Evolutionary conservation across 2,329 filamentous ascomycete species (phyloP).

Genomic region (Rugonectria rugulosa): DNA sequence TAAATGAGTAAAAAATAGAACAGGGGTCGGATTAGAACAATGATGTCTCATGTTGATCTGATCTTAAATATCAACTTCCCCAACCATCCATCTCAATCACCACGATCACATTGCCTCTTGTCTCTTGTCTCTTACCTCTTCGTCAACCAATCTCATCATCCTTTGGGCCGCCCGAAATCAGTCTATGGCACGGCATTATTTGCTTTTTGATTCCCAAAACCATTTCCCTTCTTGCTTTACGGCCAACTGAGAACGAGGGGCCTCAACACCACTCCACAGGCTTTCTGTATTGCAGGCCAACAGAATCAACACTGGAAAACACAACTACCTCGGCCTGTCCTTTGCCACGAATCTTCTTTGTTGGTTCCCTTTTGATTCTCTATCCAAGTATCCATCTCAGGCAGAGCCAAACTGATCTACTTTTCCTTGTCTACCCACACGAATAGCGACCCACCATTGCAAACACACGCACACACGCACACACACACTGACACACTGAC

Average conservation of each 20-base stretch:
- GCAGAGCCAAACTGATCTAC: neutral
- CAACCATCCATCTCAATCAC: neutral
- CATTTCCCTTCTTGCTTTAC: neutral
- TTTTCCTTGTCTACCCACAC: conserved; percentile 6
- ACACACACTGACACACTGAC: too few species aligned
- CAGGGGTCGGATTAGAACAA: neutral
- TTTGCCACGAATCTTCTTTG: neutral
- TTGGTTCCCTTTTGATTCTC: neutral
- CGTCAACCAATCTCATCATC: neutral
- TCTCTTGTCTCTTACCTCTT: neutral
- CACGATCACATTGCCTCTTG: neutral
- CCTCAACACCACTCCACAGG: neutral
- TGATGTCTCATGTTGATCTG: neutral
- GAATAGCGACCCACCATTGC: conserved; percentile 5
- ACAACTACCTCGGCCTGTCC: neutral
- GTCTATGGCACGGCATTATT: neutral
- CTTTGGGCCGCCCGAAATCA: neutral
- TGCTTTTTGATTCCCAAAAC: neutral
- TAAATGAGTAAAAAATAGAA: neutral
- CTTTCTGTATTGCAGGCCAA: too few species aligned
- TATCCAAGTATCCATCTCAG: neutral
- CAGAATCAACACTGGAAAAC: neutral
- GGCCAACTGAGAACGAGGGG: neutral
- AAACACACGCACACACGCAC: conserved; percentile 1
- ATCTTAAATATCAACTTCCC: neutral